These are phyloP conservation scores for Candida sanyaensis DNA, from an alignment of 1,139 yeast species.

Conservation along the genomic window DNA sequence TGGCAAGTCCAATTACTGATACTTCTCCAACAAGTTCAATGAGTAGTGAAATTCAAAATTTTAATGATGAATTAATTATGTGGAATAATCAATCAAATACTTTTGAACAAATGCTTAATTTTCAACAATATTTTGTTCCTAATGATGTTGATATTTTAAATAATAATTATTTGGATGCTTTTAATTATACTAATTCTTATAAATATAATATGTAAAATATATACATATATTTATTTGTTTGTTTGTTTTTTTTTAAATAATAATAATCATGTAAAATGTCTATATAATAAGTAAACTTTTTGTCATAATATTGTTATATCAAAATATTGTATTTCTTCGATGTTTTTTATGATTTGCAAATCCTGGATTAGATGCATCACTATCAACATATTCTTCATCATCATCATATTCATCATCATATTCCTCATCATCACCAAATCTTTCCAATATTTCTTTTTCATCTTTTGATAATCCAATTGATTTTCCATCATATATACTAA, in stretches of 20 bases:
- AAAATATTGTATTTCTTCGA: conserved; percentile 15
- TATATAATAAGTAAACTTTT: background rate
- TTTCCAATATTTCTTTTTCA: conserved; percentile 1
- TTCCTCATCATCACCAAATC: background rate
- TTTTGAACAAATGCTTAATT: conserved; percentile 15
- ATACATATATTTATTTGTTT: conserved; percentile 16
- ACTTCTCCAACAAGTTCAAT: conserved; percentile 6
- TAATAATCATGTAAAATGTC: background rate
- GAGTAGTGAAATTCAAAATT: conserved; percentile 10
- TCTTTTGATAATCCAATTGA: conserved; percentile 6
- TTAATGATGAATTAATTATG: conserved; percentile 15
- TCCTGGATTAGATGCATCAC: conserved; percentile 13
- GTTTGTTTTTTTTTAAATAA: conserved; percentile 19
- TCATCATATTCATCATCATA: background rate
- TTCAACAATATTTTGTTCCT: conserved; percentile 15
- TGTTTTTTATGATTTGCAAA: conserved; percentile 2
- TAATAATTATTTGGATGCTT: conserved; percentile 17
- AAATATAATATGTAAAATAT: conserved; percentile 17
- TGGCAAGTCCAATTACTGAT: background rate
- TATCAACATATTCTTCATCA: conserved; percentile 3
- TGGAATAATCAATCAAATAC: conserved; percentile 14
- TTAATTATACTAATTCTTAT: conserved; percentile 19
- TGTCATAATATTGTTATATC: background rate
- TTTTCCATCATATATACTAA: conserved; percentile 15
- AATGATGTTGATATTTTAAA: conserved; percentile 15